These are phyloP conservation scores for Neurospora sp. DNA, from an alignment of 495 filamentous ascomycete genomes.

Conservation along the genomic window DNA sequence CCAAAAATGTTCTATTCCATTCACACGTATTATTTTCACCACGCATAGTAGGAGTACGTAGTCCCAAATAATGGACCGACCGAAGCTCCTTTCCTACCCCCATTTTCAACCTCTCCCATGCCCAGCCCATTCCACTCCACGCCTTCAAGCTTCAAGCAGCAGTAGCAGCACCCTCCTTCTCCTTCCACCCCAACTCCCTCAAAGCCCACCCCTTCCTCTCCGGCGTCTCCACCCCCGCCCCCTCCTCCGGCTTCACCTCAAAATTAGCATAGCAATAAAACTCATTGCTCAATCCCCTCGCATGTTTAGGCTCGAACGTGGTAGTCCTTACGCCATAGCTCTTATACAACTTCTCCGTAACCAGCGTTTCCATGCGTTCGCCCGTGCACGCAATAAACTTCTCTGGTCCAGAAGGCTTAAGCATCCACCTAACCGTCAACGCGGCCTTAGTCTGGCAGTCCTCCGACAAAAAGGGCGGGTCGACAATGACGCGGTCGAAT, in stretches of 20 bases:
- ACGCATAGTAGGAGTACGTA: background rate
- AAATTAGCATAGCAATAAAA: conserved; percentile 73
- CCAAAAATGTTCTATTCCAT: background rate
- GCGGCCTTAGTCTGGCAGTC: conserved; percentile 80
- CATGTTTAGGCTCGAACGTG: conserved; percentile 51
- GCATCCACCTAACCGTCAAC: conserved; percentile 61
- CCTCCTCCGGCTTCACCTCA: conserved; percentile 33
- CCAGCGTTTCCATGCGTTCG: conserved; percentile 50
- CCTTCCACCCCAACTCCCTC: background rate
- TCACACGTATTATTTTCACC: background rate
- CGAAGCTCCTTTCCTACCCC: background rate
- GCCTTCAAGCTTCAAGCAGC: background rate
- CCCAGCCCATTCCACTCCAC: background rate
- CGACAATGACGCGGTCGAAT: conserved; percentile 58
- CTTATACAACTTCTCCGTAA: conserved; percentile 40
- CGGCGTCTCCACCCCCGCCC: background rate
- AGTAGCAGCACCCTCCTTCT: background rate
- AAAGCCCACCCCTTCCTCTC: background rate
- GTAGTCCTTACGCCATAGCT: conserved; percentile 44
- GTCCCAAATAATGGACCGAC: background rate
- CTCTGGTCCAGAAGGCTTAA: conserved; percentile 20
- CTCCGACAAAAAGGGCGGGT: conserved; percentile 69
- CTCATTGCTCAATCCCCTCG: conserved; percentile 63
- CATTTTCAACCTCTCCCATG: background rate
- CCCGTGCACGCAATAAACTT: conserved; percentile 61